Base-by-base conservation (phyloP, 2,329 filamentous ascomycete species). In the Cladobotryum protrusum region DNA sequence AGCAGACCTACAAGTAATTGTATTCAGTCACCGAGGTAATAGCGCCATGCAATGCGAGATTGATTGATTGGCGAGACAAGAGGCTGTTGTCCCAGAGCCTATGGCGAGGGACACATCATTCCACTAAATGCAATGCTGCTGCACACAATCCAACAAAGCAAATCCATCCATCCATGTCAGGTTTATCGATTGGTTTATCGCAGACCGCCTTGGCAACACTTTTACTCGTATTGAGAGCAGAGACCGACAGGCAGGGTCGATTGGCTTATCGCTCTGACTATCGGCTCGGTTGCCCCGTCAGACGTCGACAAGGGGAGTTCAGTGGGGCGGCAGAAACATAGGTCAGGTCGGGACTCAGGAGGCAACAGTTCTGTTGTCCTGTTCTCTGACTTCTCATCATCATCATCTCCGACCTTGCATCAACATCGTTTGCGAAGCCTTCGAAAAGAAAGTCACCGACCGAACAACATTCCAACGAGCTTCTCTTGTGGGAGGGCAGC, bases 251-350 rank as follows among this genome's bases (percentile, higher is more conserved):
- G 44, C 34, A 35, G 14, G 43, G 43, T 34, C 41, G 29, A 47
- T 51, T 47, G 49, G 45, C 39, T 51, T 15, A 13, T 39, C 18
- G 40, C 45, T 44, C 18, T 41, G 33, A 47, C 40, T 45, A 41
- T 48, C 41, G 49, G 47, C 49, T 51, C 45, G 41, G 49, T 51
- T 51, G 49, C 49, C 49, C 49, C 44, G 49, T 44, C 49, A 51
- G 45, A 43, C 20, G 36, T 42, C 33, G 34, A 17, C 49, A 50
- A 47, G 49, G 49, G 49, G 41, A 40, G 24, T 32, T 20, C 44
- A 20, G 49, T 51, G 49, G 49, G 49, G 49, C 45, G 20, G 39
- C 45, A 47, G 47, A 39, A 34, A 44, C 45, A 51, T 40, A 45
- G 47, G 49, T 37, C 49, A 45, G 24, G 24, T 29, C 24, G 24